These are phyloP conservation scores for Aspergillus tanneri DNA, from an alignment of 2,329 filamentous ascomycete species.

Conservation along the genomic window DNA sequence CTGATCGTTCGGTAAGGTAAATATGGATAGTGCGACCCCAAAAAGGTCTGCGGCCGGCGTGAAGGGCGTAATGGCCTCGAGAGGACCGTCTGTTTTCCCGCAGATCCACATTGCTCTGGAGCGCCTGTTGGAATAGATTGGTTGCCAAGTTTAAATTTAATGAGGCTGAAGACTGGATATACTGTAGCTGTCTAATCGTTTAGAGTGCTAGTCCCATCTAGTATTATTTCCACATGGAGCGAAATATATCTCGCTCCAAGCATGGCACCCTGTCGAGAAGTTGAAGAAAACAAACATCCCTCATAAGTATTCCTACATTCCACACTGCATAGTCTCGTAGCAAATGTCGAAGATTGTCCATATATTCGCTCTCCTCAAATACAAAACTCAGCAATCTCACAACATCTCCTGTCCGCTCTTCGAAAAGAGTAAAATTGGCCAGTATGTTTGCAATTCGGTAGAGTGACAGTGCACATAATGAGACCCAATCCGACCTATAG, in stretches of 20 bases:
- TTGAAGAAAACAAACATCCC: slow-evolving; percentile 14
- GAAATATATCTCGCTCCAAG: slow-evolving; percentile 13
- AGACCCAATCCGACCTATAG: slow-evolving; percentile 7
- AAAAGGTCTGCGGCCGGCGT: too few species aligned
- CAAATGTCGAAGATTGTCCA: slow-evolving; percentile 9
- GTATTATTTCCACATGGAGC: slow-evolving; percentile 9
- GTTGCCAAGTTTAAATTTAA: too few species aligned
- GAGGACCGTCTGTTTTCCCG: too few species aligned
- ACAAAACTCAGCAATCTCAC: slow-evolving; percentile 15
- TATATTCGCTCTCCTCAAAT: slow-evolving; percentile 15
- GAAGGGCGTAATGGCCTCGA: too few species aligned
- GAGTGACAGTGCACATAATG: slow-evolving; percentile 8
- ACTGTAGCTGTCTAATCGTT: too few species aligned
- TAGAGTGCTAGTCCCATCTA: not conserved
- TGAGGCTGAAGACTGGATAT: too few species aligned
- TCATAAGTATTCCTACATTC: slow-evolving; percentile 18
- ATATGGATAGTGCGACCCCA: too few species aligned
- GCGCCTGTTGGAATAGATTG: too few species aligned
- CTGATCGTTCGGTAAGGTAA: too few species aligned
- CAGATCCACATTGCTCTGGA: too few species aligned
- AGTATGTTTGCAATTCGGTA: slow-evolving; percentile 9
- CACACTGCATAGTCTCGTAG: slow-evolving; percentile 14
- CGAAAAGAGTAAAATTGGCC: slow-evolving; percentile 11
- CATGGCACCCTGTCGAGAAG: slow-evolving; percentile 12
- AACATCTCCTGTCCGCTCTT: slow-evolving; percentile 14